phyloP scores from a whole-genome alignment of 2,329 filamentous ascomycete species.

The Pseudopyricularia javanii region DNA sequence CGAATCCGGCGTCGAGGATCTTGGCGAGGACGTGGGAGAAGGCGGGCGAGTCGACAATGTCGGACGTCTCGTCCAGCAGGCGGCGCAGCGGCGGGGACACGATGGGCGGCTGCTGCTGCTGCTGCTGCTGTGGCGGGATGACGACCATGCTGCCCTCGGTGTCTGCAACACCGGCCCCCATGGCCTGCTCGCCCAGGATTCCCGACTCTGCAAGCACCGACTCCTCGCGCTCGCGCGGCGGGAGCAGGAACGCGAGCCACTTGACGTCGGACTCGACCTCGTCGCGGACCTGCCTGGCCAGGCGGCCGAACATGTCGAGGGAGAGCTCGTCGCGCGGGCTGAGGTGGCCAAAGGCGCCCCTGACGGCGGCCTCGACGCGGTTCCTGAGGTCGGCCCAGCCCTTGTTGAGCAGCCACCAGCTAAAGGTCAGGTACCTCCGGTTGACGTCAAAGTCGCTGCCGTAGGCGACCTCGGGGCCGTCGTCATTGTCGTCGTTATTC shows the following conservation, averaged over 20 bases:
- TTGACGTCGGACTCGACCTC: slow-evolving; percentile 60
- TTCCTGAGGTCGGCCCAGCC: slow-evolving; percentile 77
- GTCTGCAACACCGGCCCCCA: slow-evolving; percentile 14
- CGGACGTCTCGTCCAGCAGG: slow-evolving; percentile 88
- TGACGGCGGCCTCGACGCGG: slow-evolving; percentile 74
- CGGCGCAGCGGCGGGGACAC: slow-evolving; percentile 57
- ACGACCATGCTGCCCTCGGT: slow-evolving; percentile 12
- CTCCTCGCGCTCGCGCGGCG: slow-evolving; percentile 65
- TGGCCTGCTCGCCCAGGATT: slow-evolving; percentile 45
- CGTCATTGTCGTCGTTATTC: slow-evolving; percentile 90
- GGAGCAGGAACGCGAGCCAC: slow-evolving; percentile 80
- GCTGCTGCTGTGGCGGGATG: slow-evolving; percentile 8
- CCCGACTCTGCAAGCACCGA: slow-evolving; percentile 79
- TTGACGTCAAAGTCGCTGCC: slow-evolving; percentile 96
- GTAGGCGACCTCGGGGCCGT: slow-evolving; percentile 67
- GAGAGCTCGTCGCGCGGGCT: slow-evolving; percentile 83
- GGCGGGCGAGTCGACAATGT: slow-evolving; percentile 85
- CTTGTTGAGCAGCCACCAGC: slow-evolving; percentile 92
- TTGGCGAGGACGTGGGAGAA: slow-evolving; percentile 79
- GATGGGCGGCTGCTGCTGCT: slow-evolving; percentile 15
- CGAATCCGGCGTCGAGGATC: slow-evolving; percentile 79
- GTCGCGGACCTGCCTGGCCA: slow-evolving; percentile 74
- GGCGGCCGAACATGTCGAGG: slow-evolving; percentile 64
- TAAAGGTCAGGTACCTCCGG: slow-evolving; percentile 86
- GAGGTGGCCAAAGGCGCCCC: slow-evolving; percentile 76